Conservation (phyloP, 805 yeast species). For the Cyberlindnera misumaiensis region DNA sequence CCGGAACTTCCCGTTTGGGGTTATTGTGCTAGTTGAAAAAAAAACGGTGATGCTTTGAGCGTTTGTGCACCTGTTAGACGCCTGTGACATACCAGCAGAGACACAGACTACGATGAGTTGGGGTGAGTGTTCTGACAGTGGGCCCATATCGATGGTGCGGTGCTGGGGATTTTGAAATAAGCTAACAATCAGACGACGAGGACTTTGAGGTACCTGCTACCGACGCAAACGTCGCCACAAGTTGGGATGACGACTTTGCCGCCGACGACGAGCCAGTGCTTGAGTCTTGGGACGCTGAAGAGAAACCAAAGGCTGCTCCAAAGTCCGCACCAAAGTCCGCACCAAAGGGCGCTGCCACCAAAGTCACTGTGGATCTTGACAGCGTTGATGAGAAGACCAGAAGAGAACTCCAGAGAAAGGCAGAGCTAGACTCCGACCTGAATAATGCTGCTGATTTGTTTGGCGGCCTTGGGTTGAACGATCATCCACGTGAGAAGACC, state of each 20-base stretch:
- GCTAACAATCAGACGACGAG: constrained; percentile 60
- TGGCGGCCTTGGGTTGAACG: constrained; percentile 58
- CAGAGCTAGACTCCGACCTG: constrained; percentile 79
- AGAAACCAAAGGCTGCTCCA: constrained; percentile 39
- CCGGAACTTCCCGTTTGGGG: background rate
- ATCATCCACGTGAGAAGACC: constrained; percentile 37
- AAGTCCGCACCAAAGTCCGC: constrained; percentile 23
- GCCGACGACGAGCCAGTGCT: constrained; percentile 70
- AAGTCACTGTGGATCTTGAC: constrained; percentile 49
- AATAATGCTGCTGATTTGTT: constrained; percentile 91
- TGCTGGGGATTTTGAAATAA: background rate
- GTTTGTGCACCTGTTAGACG: background rate
- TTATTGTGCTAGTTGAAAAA: background rate
- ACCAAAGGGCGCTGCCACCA: constrained; percentile 20
- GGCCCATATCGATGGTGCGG: too few relatives aligned
- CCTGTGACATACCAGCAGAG: background rate
- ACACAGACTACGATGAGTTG: constrained; percentile 1
- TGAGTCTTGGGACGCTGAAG: constrained; percentile 91
- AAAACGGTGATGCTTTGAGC: background rate
- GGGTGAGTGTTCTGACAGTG: background rate
- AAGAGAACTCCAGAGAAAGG: constrained; percentile 65
- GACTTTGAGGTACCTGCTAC: constrained; percentile 68
- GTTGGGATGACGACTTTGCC: constrained; percentile 75
- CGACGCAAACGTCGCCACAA: constrained; percentile 47
- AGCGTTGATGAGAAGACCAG: constrained; percentile 68